Base-by-base conservation (phyloP, 2,329 filamentous ascomycete species). In the Arthrobotrys sphaeroides region DNA sequence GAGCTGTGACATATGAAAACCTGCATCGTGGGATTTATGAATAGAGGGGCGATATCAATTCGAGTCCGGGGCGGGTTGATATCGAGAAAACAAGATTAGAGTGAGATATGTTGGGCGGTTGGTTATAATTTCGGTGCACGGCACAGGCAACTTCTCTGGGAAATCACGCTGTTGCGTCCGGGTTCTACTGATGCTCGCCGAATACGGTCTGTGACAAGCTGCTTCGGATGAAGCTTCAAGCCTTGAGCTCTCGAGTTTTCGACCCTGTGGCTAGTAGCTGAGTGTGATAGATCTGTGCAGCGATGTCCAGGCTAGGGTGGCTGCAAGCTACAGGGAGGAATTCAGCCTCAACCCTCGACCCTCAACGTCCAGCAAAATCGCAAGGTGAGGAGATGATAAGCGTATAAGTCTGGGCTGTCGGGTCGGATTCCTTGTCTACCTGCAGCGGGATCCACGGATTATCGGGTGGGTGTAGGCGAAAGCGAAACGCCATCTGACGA, bases 391-490 rank as follows among this genome's bases (percentile, higher is more conserved):
- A 33, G 28, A 9, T 60, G 36, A 57, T 57, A 67, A 67, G 47
- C 36, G 26, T 40, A 57, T 18, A 28, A 42, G 12, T 47, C 33
- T 49, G 45, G 38, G 24, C 51, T 55, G 51, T 38, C 31, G 26
- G 20, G 16, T 42, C 9, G 26, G 20, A 33, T 59, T 49, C 64
- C 49, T 59, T 68, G 64, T 43, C 38, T 59, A 40, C 20, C 20
- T 33, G 49, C 18, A 57, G 51, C 40, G 20, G 64, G 33, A 68
- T 68, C 64, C 64, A 68, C 40, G 64, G 64, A 38, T 67, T 60
- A 47, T 47, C 38, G 36, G 64, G 45, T 61, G 57, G 66, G 49
- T 68, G 51, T 61, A 61, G 55, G 57, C 66, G 66, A 70, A 31
- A 38, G 31, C 33, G 31, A 55, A 70, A 60, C 42, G 40, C 20